A percentile compares a stretch with the other conserved stretches of the same genome.
phyloP scores from a whole-genome alignment of 768 basidiomycete genomes.

The Fibroporia radiculosa region DNA sequence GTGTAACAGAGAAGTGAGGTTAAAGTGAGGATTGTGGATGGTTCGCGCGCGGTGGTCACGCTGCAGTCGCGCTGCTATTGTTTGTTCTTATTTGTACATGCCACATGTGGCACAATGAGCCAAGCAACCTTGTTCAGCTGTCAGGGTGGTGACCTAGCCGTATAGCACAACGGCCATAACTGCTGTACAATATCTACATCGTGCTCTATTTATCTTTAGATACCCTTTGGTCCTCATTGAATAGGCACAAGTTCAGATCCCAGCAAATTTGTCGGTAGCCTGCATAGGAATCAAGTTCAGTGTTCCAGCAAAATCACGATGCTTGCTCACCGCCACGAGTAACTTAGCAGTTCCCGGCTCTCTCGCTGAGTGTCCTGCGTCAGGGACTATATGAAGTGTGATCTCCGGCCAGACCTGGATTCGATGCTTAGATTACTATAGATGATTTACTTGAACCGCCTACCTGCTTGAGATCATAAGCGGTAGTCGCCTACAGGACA shows the following conservation, averaged over 20 bases:
- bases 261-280: conserved; percentile 39
- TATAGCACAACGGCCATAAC: too few species aligned
- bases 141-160: too few species aligned
- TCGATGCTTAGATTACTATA: neutral
- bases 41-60: neutral
- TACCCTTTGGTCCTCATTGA: too few species aligned
- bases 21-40: neutral
- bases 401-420: conserved; percentile 66
- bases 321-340: conserved; percentile 53
- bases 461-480: conserved; percentile 71
- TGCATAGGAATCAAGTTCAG: conserved; percentile 11
- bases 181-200: too few species aligned
- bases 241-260: too few species aligned
- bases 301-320: neutral
- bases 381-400: conserved; percentile 68
- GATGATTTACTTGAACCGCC: neutral
- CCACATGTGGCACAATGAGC: too few species aligned
- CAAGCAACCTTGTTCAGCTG: too few species aligned
- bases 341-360: conserved; percentile 64
- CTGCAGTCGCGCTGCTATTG: neutral
- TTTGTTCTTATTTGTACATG: conserved; percentile 1
- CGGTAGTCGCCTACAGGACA: conserved; percentile 56
- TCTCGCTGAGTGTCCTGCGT: conserved; percentile 82
- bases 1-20: neutral
- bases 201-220: too few species aligned